Evolutionary conservation across 805 yeast genomes (phyloP), one percentile per base, ranked within the genome.

Genomic region (Pichia nakasei): DNA sequence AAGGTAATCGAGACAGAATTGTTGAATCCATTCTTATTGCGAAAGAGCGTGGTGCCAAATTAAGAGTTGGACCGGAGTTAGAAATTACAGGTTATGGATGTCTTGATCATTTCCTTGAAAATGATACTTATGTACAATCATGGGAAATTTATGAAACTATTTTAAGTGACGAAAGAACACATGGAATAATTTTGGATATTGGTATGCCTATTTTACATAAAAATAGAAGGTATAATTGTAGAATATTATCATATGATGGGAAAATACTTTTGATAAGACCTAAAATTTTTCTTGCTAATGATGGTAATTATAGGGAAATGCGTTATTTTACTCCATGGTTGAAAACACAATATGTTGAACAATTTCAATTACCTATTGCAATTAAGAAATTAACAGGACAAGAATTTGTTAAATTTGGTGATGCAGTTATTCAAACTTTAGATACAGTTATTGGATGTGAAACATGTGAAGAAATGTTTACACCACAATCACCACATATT

Each of bases 241-340:
- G 99, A 49, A 66, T 93, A 37, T 64, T 93, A 35, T 82, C 96
- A 2, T 75, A 78, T 59, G 80, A 88, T 64, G 87, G 89, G 31
- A 69, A 77, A 56, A 84, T 93, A 44, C 63, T 89, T 37, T 70
- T 91, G 52, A 91, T 93, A 52, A 76, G 97, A 55, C 99, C 99
- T 17, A 93, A 93, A 60, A 58, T 93, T 37, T 82, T 88, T 76
- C 72, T 93, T 41, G 97, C 97, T 17, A 94, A 93, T 59, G 98
- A 93, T 66, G 99, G 99, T 0, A 93, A 93, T 60, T 93, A 94
- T 66, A 76, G 98, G 41, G 99, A 93, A 63, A 89, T 93, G 97
- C 75, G 99, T 55, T 87, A 81, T 61, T 93, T 93, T 63, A 85
- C 95, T 0, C 96, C 97, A 12, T 93, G 98, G 98, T 67, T 77